Evolutionary conservation across 305 asterid species (phyloP).

Genomic region (Ilex paraguariensis): DNA sequence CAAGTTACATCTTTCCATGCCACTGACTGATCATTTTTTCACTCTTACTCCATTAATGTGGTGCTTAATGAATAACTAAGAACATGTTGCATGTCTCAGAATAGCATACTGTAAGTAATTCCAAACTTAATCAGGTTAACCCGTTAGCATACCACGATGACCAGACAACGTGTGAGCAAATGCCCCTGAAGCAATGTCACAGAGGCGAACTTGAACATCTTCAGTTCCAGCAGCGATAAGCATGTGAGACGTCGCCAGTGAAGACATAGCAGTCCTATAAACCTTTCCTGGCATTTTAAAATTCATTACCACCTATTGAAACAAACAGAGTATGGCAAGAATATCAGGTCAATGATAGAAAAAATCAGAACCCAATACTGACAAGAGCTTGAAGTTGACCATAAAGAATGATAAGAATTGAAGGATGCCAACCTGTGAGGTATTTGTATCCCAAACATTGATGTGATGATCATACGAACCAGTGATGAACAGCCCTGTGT

Average conservation of each 20-base stretch:
- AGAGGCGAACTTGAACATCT: slow-evolving; percentile 97
- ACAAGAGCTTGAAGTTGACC: neutral
- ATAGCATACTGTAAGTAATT: too few relatives aligned
- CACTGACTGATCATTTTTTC: too few relatives aligned
- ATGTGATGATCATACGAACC: slow-evolving; percentile 89
- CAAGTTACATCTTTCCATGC: too few relatives aligned
- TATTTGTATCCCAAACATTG: slow-evolving; percentile 97
- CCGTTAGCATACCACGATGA: slow-evolving; percentile 75
- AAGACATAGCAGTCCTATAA: slow-evolving; percentile 86
- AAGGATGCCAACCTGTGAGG: slow-evolving; percentile 47
- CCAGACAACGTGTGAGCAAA: slow-evolving; percentile 96
- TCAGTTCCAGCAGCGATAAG: slow-evolving; percentile 94
- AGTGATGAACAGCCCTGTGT: slow-evolving; percentile 83
- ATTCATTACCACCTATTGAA: slow-evolving; percentile 60
- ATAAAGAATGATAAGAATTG: neutral
- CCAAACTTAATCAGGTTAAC: neutral
- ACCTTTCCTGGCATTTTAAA: slow-evolving; percentile 99
- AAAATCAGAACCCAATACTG: neutral
- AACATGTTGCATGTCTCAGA: too few relatives aligned
- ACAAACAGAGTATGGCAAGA: slow-evolving; percentile 9
- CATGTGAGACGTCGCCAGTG: slow-evolving; percentile 85
- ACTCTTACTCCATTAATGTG: too few relatives aligned
- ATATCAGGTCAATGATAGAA: slow-evolving; percentile 3
- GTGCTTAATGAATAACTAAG: too few relatives aligned
- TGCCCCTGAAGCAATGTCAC: slow-evolving; percentile 96